Base-by-base conservation (phyloP, 371 early-diverging fungal species). In the Basidiobolus meristosporus region DNA sequence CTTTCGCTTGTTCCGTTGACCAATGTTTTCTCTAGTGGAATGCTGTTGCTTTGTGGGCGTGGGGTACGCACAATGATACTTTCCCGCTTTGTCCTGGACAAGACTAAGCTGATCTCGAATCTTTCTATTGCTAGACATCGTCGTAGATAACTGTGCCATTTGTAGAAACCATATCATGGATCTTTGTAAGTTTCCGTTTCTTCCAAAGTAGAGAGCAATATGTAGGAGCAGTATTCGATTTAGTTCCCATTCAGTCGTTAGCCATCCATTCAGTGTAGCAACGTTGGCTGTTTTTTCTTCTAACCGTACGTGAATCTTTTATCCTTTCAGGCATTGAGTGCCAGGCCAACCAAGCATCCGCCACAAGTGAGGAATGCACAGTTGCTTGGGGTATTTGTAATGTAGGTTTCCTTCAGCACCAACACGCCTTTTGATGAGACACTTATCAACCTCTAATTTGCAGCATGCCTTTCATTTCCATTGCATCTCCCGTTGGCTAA, bases 111-210 rank as follows among this genome's bases (percentile, higher is more conserved):
- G 21, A 32, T 2, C 16, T 45, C 17, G 34, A 23, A n/a, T 38
- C 23, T 39, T 26, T 31, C 7, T 36, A 15, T 17, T 42, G 14
- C 0, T 83, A 93, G 98, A 99, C 60, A 93, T 95, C 68, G 88
- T 87, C 26, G 93, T 98, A 10, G 98, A 98, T 56, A 96, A 91
- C 60, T 99, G 99, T 54, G 98, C 99, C 45, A 99, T 99, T 59
- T 99, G 99, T 67, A 81, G 98, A 53, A 98, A 98, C 62, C 98
- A 98, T 62, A 99, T 96, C 58, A 98, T 98, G 98, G 99, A 99
- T 53, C 77, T 91, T 37, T 99, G 99, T 82, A 76, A 65, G 66
- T 61, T 49, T 31, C 48, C 15, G 31, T 18, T 31, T 5, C 31
- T 19, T 41, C 28, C 19, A 37, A 1, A 36, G 15, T 19, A 35